These are phyloP conservation scores for Schizosaccharomyces octosporus DNA, from an alignment of 805 yeast species.

Conservation along the genomic window DNA sequence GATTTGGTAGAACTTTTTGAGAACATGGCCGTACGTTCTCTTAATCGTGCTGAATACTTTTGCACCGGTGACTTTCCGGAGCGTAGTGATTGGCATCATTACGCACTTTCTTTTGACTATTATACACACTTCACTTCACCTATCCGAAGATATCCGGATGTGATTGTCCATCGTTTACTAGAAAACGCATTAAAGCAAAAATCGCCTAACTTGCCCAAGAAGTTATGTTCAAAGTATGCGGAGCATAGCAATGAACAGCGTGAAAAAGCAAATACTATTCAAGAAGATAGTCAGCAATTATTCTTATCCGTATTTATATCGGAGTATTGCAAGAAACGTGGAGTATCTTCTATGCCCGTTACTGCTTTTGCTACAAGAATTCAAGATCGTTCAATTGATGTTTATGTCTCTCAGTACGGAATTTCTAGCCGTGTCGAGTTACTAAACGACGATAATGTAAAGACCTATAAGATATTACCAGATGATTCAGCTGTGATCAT, in stretches of 20 bases:
- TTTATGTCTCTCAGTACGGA: not conserved
- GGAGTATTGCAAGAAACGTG: not conserved
- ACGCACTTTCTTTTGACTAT: slow-evolving; percentile 55
- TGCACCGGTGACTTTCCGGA: slow-evolving; percentile 67
- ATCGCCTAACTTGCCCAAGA: not conserved
- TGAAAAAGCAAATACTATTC: not conserved
- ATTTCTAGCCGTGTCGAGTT: not conserved
- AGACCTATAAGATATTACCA: not conserved
- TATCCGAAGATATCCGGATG: slow-evolving; percentile 71
- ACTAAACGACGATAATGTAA: not conserved
- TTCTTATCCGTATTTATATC: not conserved
- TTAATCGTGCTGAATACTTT: slow-evolving; percentile 67
- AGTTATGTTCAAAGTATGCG: not conserved
- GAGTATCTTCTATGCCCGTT: not conserved
- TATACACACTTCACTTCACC: slow-evolving; percentile 92
- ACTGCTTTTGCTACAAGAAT: not conserved
- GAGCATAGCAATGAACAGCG: not conserved
- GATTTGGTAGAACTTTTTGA: slow-evolving; percentile 50
- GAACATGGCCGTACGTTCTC: slow-evolving; percentile 51
- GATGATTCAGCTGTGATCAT: not conserved
- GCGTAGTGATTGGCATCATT: slow-evolving; percentile 54
- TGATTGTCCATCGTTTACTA: slow-evolving; percentile 77
- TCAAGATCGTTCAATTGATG: not conserved
- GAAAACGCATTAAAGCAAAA: slow-evolving; percentile 28
- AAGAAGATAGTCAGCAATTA: not conserved